Evolutionary conservation across 306 rosid genomes (phyloP).

Genomic region (Luffa acutangula): DNA sequence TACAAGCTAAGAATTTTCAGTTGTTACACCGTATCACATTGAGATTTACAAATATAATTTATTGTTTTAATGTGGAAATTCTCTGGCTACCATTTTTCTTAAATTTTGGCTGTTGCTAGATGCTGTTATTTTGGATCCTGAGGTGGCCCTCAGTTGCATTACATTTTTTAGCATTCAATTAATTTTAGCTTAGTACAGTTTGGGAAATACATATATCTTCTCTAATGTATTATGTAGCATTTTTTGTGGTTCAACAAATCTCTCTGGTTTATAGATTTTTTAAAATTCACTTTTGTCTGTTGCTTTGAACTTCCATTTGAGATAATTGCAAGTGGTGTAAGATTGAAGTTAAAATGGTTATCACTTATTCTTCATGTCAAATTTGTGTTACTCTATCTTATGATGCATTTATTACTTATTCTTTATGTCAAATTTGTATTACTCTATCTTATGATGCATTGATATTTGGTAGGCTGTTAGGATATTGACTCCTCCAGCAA

Average conservation of each 20-base stretch:
- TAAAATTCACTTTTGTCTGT: background rate
- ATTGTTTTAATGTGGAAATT: background rate
- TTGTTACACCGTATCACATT: background rate
- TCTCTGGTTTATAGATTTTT: background rate
- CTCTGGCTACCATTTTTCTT: background rate
- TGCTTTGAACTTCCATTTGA: slow-evolving; percentile 15
- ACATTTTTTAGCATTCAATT: background rate
- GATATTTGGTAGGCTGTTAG: slow-evolving; percentile 47
- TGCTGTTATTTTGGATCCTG: slow-evolving; percentile 1
- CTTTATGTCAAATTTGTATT: background rate
- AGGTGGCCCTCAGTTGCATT: background rate
- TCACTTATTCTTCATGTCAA: too few species aligned
- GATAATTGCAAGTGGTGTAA: too few species aligned
- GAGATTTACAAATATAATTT: background rate
- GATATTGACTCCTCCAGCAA: slow-evolving; percentile 73
- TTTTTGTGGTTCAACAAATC: background rate
- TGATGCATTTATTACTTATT: background rate
- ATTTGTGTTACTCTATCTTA: too few species aligned
- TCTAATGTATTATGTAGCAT: background rate
- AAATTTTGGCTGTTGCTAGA: background rate
- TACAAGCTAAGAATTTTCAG: background rate
- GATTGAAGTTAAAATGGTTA: too few species aligned
- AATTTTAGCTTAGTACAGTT: background rate
- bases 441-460: background rate
- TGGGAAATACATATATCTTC: background rate